Conservation (phyloP, 192 early-diverging fungal genomes). For the Entomortierella lignicola region DNA sequence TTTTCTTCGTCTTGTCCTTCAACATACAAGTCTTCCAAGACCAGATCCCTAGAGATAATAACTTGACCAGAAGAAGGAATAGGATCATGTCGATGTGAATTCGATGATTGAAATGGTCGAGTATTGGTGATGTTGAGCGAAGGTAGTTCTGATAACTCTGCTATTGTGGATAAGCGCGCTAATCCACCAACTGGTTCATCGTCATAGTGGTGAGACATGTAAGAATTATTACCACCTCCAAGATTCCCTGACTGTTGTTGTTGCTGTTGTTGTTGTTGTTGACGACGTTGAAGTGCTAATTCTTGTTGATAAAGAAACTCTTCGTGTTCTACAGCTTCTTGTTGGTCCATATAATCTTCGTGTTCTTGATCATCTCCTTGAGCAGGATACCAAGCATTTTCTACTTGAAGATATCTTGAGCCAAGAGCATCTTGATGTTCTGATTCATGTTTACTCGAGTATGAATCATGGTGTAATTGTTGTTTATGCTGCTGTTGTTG, state of each 20-base stretch:
- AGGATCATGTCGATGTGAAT: slow-evolving; percentile 4
- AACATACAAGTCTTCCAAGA: slow-evolving; percentile 43
- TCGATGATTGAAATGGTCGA: not conserved
- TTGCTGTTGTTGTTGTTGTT: slow-evolving; percentile 7
- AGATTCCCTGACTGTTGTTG: not conserved
- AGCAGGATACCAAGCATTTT: slow-evolving; percentile 16
- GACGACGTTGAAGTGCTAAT: slow-evolving; percentile 1
- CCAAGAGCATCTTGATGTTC: slow-evolving; percentile 7
- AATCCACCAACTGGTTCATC: slow-evolving; percentile 26
- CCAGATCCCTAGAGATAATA: slow-evolving; percentile 38
- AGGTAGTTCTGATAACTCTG: slow-evolving; percentile 42
- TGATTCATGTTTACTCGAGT: not conserved
- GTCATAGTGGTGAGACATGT: slow-evolving; percentile 13
- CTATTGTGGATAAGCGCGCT: slow-evolving; percentile 39
- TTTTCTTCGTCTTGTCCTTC: slow-evolving; percentile 37
- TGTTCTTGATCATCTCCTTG: not conserved
- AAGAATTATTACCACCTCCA: not conserved
- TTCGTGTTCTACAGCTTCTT: slow-evolving; percentile 10
- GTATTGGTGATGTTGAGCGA: slow-evolving; percentile 35
- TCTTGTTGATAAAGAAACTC: slow-evolving; percentile 1
- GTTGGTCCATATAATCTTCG: slow-evolving; percentile 9
- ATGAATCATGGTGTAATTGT: not conserved
- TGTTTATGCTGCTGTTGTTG: not conserved
- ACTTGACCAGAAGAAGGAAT: slow-evolving; percentile 12
- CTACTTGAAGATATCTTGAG: slow-evolving; percentile 30